These are phyloP conservation scores for Mrakia hoshinonis DNA, from an alignment of 768 basidiomycete species.

Conservation along the genomic window DNA sequence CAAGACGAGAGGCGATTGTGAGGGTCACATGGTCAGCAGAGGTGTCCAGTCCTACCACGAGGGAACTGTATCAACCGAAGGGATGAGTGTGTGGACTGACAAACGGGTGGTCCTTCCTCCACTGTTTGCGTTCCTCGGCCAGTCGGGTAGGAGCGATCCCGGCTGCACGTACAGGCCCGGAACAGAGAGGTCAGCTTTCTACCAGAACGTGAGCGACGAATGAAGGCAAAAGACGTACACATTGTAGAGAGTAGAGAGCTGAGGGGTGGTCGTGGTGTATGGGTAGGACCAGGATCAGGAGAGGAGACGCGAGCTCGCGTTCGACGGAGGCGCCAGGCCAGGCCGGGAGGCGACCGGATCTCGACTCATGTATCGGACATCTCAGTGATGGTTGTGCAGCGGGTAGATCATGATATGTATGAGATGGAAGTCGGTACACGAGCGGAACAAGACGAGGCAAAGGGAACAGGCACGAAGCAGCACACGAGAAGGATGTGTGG, in stretches of 20 bases:
- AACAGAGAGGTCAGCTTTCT: not conserved
- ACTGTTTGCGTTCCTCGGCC: constrained; percentile 94
- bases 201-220: no score
- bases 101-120: constrained; percentile 98
- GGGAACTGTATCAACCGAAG: no score
- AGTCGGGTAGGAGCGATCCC: constrained; percentile 89
- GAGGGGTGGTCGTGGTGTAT: not conserved
- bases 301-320: no score
- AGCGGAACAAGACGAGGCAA: no score
- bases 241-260: not conserved
- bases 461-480: no score
- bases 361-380: not conserved
- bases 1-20: not conserved
- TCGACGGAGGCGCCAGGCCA: not conserved
- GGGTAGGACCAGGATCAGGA: no score
- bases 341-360: not conserved
- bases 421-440: no score
- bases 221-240: not conserved
- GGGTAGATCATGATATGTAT: no score
- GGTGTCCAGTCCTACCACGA: no score
- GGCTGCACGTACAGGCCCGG: constrained; percentile 37
- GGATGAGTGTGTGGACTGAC: constrained; percentile 49
- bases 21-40: not conserved
- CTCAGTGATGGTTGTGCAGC: no score
- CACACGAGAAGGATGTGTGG: no score